Conservation (phyloP, 2,329 filamentous ascomycete genomes). For the Ambrosiella beaveri region DNA sequence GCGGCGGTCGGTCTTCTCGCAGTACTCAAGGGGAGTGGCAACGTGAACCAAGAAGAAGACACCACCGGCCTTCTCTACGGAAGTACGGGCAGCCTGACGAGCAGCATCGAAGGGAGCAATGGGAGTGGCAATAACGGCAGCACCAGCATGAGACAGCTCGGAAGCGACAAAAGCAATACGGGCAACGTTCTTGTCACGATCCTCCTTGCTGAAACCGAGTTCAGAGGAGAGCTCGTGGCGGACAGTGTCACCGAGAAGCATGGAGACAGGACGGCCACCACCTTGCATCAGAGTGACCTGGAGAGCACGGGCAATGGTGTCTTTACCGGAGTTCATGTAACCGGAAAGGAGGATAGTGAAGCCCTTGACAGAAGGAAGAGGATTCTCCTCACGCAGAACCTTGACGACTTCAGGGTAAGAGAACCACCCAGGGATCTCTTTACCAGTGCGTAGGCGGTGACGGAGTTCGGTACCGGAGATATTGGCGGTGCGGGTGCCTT, state of each 20-base stretch:
- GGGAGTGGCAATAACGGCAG: slow-evolving; percentile 88
- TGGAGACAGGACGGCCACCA: slow-evolving; percentile 81
- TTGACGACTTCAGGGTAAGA: slow-evolving; percentile 97
- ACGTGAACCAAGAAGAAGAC: slow-evolving; percentile 94
- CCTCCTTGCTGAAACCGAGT: slow-evolving; percentile 83
- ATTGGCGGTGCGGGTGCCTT: slow-evolving; percentile 70
- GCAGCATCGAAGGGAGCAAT: slow-evolving; percentile 83
- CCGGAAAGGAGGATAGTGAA: slow-evolving; percentile 98
- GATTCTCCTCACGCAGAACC: slow-evolving; percentile 92
- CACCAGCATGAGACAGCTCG: slow-evolving; percentile 81
- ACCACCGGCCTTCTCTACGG: slow-evolving; percentile 64
- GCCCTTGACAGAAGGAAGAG: slow-evolving; percentile 74
- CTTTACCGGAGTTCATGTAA: slow-evolving; percentile 93
- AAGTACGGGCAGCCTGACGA: slow-evolving; percentile 60
- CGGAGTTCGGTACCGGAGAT: slow-evolving; percentile 85
- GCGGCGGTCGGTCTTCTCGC: slow-evolving; percentile 85
- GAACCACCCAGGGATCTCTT: slow-evolving; percentile 98
- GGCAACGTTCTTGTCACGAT: slow-evolving; percentile 86
- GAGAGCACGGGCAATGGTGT: slow-evolving; percentile 84
- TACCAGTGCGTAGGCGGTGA: slow-evolving; percentile 73
- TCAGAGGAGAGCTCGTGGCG: slow-evolving; percentile 84
- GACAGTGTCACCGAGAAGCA: slow-evolving; percentile 90
- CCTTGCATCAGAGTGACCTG: slow-evolving; percentile 98
- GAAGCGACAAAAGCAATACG: slow-evolving; percentile 93
- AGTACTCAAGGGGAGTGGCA: slow-evolving; percentile 77